Conservation (phyloP, 768 basidiomycete species). For the Mycena metata region DNA sequence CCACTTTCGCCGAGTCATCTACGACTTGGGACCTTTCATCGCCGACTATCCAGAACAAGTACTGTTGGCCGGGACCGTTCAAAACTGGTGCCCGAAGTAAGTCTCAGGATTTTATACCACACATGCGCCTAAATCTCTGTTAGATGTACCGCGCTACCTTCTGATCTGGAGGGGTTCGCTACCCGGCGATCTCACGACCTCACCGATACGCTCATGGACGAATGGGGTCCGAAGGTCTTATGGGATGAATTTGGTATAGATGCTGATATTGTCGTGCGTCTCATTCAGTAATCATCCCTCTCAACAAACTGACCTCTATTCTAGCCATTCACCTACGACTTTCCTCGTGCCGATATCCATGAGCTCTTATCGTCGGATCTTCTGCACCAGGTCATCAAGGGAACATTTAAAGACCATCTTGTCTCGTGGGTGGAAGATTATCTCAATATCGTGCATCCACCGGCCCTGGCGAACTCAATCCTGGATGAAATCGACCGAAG, state of each 20-base stretch:
- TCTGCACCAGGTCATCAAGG: conserved; percentile 45
- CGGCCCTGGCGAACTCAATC: conserved; percentile 39
- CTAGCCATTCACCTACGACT: conserved; percentile 43
- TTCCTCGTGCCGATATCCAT: conserved; percentile 46
- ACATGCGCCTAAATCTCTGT: background rate
- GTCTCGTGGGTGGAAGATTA: conserved; percentile 47
- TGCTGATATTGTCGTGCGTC: conserved; percentile 34
- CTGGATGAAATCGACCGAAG: conserved; percentile 50
- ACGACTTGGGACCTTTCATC: no score
- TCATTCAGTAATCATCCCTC: no score
- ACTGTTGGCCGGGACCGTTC: conserved; percentile 37
- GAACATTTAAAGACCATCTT: conserved; percentile 50
- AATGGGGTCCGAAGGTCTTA: conserved; percentile 13
- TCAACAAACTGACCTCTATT: background rate
- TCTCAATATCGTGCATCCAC: conserved; percentile 29
- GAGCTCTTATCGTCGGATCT: conserved; percentile 45
- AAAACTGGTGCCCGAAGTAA: conserved; percentile 26
- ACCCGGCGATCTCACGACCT: conserved; percentile 16
- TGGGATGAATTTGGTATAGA: conserved; percentile 40
- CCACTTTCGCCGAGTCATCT: no score
- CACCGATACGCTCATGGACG: conserved; percentile 11
- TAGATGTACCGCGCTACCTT: conserved; percentile 22
- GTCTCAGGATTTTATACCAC: background rate
- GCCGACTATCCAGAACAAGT: no score
- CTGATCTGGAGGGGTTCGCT: conserved; percentile 19